phyloP scores from a whole-genome alignment of 2,329 filamentous ascomycete genomes.

The Tolypocladium tundrense region DNA sequence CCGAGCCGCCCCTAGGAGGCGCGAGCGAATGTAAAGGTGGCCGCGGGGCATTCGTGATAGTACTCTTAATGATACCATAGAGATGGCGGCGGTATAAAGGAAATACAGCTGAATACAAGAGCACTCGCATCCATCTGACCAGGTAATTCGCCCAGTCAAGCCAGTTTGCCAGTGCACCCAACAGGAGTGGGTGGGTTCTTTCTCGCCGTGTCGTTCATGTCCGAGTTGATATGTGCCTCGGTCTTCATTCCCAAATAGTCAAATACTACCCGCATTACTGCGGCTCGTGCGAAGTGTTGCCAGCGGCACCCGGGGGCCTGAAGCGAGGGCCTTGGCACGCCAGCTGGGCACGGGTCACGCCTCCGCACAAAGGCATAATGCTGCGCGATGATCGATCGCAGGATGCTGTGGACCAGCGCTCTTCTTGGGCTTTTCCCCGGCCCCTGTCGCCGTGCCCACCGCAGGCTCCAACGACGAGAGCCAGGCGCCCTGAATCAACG shows the following conservation, averaged over 20 bases:
- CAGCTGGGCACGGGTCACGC: neutral
- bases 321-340: neutral
- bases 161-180: neutral
- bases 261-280: neutral
- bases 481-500: neutral
- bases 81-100: neutral
- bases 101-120: neutral
- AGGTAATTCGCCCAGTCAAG: neutral
- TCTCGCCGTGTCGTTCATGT: neutral
- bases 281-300: neutral
- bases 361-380: neutral
- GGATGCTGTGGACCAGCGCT: neutral
- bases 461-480: neutral
- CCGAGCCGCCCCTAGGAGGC: slow-evolving; percentile 67
- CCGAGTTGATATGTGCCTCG: neutral
- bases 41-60: slow-evolving; percentile 2
- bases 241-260: neutral
- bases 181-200: neutral
- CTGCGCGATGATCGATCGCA: neutral
- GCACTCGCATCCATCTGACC: neutral
- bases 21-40: slow-evolving; percentile 24
- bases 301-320: neutral
- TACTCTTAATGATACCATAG: neutral
- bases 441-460: neutral
- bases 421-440: neutral